phyloP scores from a whole-genome alignment of 192 early-diverging fungal genomes.

The Pilobolus umbonatus region DNA sequence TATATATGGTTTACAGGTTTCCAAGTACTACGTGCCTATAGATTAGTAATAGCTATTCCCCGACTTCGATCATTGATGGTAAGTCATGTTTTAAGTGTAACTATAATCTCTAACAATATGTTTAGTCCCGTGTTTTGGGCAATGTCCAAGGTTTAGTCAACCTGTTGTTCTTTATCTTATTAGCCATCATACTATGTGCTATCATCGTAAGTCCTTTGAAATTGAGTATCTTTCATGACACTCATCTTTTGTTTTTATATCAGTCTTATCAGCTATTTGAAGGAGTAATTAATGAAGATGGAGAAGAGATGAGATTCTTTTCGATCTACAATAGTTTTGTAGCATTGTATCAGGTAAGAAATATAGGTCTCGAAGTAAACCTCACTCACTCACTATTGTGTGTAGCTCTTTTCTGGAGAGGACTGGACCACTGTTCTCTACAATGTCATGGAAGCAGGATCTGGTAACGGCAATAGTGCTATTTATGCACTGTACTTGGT shows the following conservation, averaged over 20 bases:
- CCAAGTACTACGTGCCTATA: conserved; percentile 47
- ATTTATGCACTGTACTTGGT: conserved; percentile 46
- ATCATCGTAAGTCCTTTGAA: conserved; percentile 42
- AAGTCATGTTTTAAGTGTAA: conserved; percentile 10
- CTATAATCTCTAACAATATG: background rate
- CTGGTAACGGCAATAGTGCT: conserved; percentile 25
- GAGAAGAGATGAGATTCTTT: conserved; percentile 38
- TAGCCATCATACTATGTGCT: conserved; percentile 43
- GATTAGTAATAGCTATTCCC: conserved; percentile 44
- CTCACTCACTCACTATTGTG: background rate
- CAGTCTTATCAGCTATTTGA: conserved; percentile 42
- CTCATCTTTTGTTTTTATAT: background rate
- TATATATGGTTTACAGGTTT: conserved; percentile 53
- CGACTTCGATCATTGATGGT: conserved; percentile 44
- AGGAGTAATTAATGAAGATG: conserved; percentile 18
- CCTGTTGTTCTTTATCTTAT: conserved; percentile 50
- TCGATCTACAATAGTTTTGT: conserved; percentile 53
- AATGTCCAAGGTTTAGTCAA: conserved; percentile 54
- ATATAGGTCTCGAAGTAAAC: background rate
- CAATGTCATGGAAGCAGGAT: conserved; percentile 37
- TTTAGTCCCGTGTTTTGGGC: conserved; percentile 48
- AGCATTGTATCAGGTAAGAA: conserved; percentile 48
- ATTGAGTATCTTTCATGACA: too few species aligned
- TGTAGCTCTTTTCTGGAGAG: conserved; percentile 56
- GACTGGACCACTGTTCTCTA: conserved; percentile 58